Percentiles rank a stretch among this genome's conserved stretches.
Conservation (phyloP, 495 filamentous ascomycete genomes). For the Daldinia caldariorum region DNA sequence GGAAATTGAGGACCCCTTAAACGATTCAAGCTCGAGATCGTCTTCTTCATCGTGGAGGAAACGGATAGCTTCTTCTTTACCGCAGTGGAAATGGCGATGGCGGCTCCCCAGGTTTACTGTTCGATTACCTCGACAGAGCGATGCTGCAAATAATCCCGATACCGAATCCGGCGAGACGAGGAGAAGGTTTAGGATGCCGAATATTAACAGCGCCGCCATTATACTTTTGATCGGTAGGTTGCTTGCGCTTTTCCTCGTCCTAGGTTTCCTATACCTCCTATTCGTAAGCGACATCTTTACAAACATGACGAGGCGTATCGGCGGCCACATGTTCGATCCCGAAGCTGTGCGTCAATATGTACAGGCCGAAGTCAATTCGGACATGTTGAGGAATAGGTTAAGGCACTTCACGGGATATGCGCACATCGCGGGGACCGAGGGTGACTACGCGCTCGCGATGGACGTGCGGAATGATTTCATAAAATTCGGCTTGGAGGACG, state of each 20-base stretch:
- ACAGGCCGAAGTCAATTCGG: constrained; percentile 71
- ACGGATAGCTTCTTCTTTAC: constrained; percentile 59
- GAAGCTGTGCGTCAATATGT: constrained; percentile 75
- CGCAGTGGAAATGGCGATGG: constrained; percentile 62
- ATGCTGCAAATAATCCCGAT: constrained; percentile 22
- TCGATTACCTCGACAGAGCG: constrained; percentile 49
- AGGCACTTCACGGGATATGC: constrained; percentile 78
- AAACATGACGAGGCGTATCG: constrained; percentile 62
- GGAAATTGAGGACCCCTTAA: constrained; percentile 81
- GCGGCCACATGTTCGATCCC: constrained; percentile 67
- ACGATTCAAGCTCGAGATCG: constrained; percentile 49
- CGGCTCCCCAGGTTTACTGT: constrained; percentile 57
- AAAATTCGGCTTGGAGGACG: constrained; percentile 74
- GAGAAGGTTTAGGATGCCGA: constrained; percentile 44
- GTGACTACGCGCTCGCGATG: constrained; percentile 81
- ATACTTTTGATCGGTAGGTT: constrained; percentile 75
- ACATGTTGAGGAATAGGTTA: constrained; percentile 74
- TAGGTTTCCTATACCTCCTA: constrained; percentile 80
- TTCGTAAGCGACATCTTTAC: constrained; percentile 84
- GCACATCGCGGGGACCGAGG: constrained; percentile 91
- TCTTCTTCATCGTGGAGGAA: constrained; percentile 58
- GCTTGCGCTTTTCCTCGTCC: constrained; percentile 76
- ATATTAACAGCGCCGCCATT: constrained; percentile 41
- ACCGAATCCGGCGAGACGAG: constrained; percentile 33
- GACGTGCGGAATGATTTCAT: constrained; percentile 80